A percentile compares a stretch with the other conserved stretches of the same genome.
Evolutionary conservation across 148 eudicot genomes (phyloP).

Genomic region (Rhododendron ovatum): DNA sequence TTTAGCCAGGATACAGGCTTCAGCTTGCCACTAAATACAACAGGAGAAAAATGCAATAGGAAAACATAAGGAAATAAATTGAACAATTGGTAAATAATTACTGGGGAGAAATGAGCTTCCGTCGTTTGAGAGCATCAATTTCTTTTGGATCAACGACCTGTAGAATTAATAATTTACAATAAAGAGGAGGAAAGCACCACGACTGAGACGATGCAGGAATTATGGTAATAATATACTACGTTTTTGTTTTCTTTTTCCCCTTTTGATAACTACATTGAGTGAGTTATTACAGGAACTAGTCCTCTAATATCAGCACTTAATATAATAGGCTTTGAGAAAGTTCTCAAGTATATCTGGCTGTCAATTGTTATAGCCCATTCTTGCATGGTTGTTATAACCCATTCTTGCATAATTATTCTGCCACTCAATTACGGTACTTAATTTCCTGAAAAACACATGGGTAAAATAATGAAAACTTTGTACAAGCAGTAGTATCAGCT

Average conservation of each 20-base stretch:
- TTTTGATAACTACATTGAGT: background rate
- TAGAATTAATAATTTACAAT: slow-evolving; percentile 16
- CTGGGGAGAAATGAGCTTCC: slow-evolving; percentile 80
- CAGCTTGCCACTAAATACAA: background rate
- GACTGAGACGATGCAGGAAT: background rate
- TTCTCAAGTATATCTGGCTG: background rate
- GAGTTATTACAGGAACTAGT: background rate
- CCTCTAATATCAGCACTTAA: background rate
- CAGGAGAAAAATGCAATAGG: background rate
- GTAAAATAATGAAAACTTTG: background rate
- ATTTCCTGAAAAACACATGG: background rate
- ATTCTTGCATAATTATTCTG: background rate
- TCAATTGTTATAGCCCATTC: background rate
- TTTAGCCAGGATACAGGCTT: background rate
- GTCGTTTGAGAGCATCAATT: slow-evolving; percentile 60
- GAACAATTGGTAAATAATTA: slow-evolving; percentile 23
- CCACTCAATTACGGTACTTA: background rate
- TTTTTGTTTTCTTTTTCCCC: background rate
- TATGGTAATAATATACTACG: background rate
- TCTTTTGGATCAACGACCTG: slow-evolving; percentile 62
- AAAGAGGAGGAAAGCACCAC: background rate
- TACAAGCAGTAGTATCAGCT: background rate
- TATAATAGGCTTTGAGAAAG: background rate
- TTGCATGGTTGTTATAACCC: background rate
- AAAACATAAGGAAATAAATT: background rate